Evolutionary conservation across 2,329 filamentous ascomycete genomes (phyloP), one percentile per base, ranked within the genome.

Genomic region (Cordyceps cateniannulata): DNA sequence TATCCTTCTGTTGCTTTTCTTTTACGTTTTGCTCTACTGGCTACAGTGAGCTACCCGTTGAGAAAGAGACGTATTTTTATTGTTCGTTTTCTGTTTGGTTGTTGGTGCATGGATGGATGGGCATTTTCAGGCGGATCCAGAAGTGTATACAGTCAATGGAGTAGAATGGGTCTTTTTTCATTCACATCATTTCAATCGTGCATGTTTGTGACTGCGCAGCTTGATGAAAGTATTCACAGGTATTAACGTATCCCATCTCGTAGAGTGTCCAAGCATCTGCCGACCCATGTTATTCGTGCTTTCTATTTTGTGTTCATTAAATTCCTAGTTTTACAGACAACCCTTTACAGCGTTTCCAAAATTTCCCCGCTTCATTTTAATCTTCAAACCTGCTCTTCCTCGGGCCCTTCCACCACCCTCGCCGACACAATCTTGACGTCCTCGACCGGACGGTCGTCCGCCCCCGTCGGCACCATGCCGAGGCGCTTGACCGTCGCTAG

Each of bases 401-500:
- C 57, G 6, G 35, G 16, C 48, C 79, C 81, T 65, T 89, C 86
- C n/a, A 90, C 70, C 20, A 96, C 79, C 64, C 81, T 83, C 10
- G 91, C 91, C 66, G 78, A 84, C 49, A 91, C 71, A 63, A 98
- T 93, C 77, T 84, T 92, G 59, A 98, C 84, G 67, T 96, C 87
- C 67, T 96, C 88, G 6, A 86, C 75, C 0, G 95, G 95, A 67
- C 88, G 79, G 73, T 98, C 95, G 67, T 93, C 91, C 8, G 77
- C 76, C 25, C 85, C 90, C 1, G 92, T 96, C 77, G 89, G 91
- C 54, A 96, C 91, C 62, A 95, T 72, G 0, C 93, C 95, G 85
- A 99, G 90, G 66, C 91, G 83, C 78, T 91, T 87, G 29, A 98
- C 86, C n/a, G 93, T 81, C 61, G 83, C 80, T 82, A 98, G 85